Evolutionary conservation across 2,329 filamentous ascomycete species (phyloP).

Genomic region (Ascochyta fabae): DNA sequence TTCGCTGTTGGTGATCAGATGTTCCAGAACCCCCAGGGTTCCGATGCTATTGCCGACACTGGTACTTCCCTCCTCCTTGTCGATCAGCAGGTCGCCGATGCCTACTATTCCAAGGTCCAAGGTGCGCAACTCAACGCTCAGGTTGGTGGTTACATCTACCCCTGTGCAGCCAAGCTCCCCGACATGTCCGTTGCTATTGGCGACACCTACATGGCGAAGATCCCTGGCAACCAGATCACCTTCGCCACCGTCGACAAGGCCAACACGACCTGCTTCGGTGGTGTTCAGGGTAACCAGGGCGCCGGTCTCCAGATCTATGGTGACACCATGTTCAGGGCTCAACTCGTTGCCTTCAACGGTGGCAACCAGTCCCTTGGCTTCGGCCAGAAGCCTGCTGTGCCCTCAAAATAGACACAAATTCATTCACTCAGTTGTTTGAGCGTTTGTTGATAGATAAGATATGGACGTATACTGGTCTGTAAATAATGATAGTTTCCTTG

Average conservation of each 20-base stretch:
- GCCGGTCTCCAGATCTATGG: conserved; percentile 66
- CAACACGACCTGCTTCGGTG: conserved; percentile 68
- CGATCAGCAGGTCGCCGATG: conserved; percentile 58
- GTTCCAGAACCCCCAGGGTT: conserved; percentile 59
- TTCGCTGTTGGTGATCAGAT: conserved; percentile 64
- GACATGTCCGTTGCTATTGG: conserved; percentile 63
- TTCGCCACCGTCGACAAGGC: conserved; percentile 48
- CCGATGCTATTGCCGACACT: conserved; percentile 56
- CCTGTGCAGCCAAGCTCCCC: conserved; percentile 51
- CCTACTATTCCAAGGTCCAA: conserved; percentile 53
- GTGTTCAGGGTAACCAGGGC: conserved; percentile 65
- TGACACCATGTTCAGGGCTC: conserved; percentile 66
- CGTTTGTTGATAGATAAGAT: conserved; percentile 8
- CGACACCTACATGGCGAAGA: conserved; percentile 61
- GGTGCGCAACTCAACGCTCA: conserved; percentile 46
- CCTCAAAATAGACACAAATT: not conserved
- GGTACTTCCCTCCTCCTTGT: conserved; percentile 70
- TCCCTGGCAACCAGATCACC: conserved; percentile 57
- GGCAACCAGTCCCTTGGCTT: conserved; percentile 61
- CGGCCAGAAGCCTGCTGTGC: conserved; percentile 45
- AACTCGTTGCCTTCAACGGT: conserved; percentile 66
- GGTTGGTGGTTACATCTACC: conserved; percentile 54
- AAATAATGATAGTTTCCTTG: conserved; percentile 15
- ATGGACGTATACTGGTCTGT: conserved; percentile 14
- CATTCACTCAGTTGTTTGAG: conserved; percentile 3